These are phyloP conservation scores for Astrothelium macrocarpum DNA, from an alignment of 495 filamentous ascomycete species.

Conservation along the genomic window DNA sequence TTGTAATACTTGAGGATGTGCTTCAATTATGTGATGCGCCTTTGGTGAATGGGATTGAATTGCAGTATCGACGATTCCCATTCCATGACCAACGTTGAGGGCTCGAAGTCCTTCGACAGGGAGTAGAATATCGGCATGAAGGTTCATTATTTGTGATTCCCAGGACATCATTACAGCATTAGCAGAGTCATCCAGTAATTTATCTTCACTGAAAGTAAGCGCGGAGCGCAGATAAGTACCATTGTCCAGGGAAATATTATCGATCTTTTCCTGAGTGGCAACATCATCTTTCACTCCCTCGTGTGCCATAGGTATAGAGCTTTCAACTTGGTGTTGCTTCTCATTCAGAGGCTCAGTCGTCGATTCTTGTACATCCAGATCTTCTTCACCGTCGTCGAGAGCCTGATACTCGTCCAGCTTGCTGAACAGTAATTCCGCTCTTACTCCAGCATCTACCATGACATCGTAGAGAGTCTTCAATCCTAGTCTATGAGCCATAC, in stretches of 20 bases:
- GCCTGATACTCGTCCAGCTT: slow-evolving; percentile 49
- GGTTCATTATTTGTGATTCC: slow-evolving; percentile 85
- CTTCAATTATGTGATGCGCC: slow-evolving; percentile 74
- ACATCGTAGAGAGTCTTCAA: slow-evolving; percentile 67
- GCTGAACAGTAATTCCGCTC: slow-evolving; percentile 72
- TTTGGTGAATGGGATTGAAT: slow-evolving; percentile 61
- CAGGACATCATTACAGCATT: slow-evolving; percentile 98
- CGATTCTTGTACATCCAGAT: slow-evolving; percentile 12
- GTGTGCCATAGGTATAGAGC: neutral
- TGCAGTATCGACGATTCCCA: slow-evolving; percentile 89
- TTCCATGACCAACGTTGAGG: slow-evolving; percentile 88
- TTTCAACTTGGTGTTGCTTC: neutral
- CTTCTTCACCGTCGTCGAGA: slow-evolving; percentile 49
- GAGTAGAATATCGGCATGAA: slow-evolving; percentile 56
- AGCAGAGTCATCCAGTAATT: slow-evolving; percentile 65
- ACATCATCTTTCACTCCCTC: neutral
- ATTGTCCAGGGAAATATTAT: slow-evolving; percentile 29
- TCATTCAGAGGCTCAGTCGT: neutral
- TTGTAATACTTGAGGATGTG: slow-evolving; percentile 71
- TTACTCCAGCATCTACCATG: slow-evolving; percentile 83
- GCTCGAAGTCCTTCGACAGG: slow-evolving; percentile 54
- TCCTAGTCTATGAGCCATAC: slow-evolving; percentile 65
- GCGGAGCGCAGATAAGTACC: slow-evolving; percentile 66
- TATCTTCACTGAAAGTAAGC: slow-evolving; percentile 62
- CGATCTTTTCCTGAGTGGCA: neutral